Conservation (phyloP, 2,329 filamentous ascomycete genomes). For the Penicillium sp. region DNA sequence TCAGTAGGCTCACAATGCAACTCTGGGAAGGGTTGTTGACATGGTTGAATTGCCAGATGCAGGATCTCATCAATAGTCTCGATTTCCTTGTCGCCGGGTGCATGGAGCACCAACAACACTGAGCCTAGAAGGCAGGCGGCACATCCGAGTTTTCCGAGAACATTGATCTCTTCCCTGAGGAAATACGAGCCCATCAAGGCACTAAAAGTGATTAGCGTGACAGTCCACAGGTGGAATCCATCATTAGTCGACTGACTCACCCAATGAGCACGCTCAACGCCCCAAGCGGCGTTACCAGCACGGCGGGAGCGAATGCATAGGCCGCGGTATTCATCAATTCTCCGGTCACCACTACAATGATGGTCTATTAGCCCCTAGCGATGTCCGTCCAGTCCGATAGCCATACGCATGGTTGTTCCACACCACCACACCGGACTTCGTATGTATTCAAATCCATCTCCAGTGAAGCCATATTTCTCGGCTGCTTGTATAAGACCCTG, state of each 20-base stretch:
- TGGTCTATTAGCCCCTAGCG: slow-evolving; percentile 26
- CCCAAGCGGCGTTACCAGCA: slow-evolving; percentile 91
- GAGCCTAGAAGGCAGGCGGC: slow-evolving; percentile 94
- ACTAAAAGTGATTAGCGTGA: slow-evolving; percentile 42
- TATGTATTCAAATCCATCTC: slow-evolving; percentile 91
- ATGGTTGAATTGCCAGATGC: slow-evolving; percentile 82
- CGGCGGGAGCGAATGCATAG: slow-evolving; percentile 96
- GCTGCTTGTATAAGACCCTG: slow-evolving; percentile 87
- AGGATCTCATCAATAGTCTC: slow-evolving; percentile 83
- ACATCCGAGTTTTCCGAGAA: slow-evolving; percentile 87
- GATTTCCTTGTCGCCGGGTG: slow-evolving; percentile 88
- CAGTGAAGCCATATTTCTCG: slow-evolving; percentile 90
- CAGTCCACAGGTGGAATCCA: neutral
- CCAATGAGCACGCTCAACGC: slow-evolving; percentile 91
- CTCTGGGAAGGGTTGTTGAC: slow-evolving; percentile 50
- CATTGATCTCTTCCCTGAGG: slow-evolving; percentile 83
- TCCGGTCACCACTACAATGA: slow-evolving; percentile 71
- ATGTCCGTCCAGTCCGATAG: neutral
- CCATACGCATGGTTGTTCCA: slow-evolving; percentile 76
- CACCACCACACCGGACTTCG: slow-evolving; percentile 87
- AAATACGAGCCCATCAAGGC: slow-evolving; percentile 97
- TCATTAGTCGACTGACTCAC: slow-evolving; percentile 36
- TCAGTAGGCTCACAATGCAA: neutral
- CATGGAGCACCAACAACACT: slow-evolving; percentile 95
- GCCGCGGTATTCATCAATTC: slow-evolving; percentile 97